Evolutionary conservation across 23 red algal genomes (phyloP).

Genomic region (Gracilariopsis chorda): DNA sequence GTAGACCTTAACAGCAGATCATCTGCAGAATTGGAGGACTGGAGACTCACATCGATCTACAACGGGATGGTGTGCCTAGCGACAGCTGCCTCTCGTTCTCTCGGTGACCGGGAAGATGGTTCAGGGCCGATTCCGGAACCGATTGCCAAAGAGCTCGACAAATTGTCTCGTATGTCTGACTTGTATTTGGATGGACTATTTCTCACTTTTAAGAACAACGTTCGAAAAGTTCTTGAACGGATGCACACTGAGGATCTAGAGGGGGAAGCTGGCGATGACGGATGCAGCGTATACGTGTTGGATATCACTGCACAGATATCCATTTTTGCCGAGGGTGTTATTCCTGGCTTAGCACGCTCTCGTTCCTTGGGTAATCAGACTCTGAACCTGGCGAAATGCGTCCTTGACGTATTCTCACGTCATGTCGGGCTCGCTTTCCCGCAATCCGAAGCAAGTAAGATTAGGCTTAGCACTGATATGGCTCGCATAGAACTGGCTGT

Average conservation of each 20-base stretch:
- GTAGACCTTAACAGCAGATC: background rate
- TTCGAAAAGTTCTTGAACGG: conserved; percentile 20
- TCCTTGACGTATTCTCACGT: conserved; percentile 50
- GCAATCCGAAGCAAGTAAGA: conserved; percentile 16
- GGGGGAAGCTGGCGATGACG: conserved; percentile 45
- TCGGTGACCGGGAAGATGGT: conserved; percentile 52
- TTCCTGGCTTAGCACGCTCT: conserved; percentile 27
- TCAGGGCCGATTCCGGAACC: conserved; percentile 36
- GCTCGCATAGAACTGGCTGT: conserved; percentile 61
- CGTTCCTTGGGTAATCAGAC: conserved; percentile 49
- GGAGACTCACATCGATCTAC: conserved; percentile 65
- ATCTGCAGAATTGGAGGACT: conserved; percentile 38
- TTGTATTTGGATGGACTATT: conserved; percentile 49
- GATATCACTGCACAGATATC: conserved; percentile 67
- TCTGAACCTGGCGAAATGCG: conserved; percentile 34
- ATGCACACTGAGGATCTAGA: conserved; percentile 69
- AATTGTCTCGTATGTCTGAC: conserved; percentile 35
- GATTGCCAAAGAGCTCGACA: conserved; percentile 34
- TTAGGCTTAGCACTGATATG: conserved; percentile 38
- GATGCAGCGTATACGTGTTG: conserved; percentile 65
- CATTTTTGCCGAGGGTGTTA: conserved; percentile 61
- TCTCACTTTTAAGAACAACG: conserved; percentile 20
- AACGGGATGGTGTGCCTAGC: conserved; percentile 62
- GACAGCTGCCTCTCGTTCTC: conserved; percentile 28
- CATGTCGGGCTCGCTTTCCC: conserved; percentile 54